Evolutionary conservation across 164 flowering plant species (phyloP).

Genomic region (Nelumbo lutea): DNA sequence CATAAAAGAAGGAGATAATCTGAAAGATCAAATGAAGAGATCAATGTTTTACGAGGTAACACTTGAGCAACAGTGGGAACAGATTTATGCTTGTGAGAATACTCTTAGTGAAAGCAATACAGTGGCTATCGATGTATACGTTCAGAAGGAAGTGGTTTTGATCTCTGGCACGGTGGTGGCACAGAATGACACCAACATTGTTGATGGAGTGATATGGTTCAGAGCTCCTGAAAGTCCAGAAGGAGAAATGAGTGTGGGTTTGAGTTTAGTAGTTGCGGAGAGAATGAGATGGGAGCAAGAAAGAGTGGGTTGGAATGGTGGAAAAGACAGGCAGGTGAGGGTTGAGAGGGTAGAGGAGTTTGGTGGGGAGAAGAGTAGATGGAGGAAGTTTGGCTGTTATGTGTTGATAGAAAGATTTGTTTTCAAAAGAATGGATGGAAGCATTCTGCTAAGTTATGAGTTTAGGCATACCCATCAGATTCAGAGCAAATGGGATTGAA

Average conservation of each 20-base stretch:
- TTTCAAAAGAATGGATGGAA: conserved; percentile 51
- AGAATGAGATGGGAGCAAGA: conserved; percentile 47
- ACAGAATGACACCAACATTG: not conserved
- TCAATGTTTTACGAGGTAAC: conserved; percentile 48
- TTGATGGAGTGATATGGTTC: not conserved
- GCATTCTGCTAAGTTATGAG: conserved; percentile 33
- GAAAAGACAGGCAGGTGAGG: conserved; percentile 23
- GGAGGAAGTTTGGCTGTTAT: conserved; percentile 48
- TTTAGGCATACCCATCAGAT: conserved; percentile 43
- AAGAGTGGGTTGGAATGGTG: conserved; percentile 38
- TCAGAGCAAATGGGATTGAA: conserved; percentile 39
- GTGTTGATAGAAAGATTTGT: conserved; percentile 55
- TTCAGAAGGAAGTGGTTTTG: not conserved
- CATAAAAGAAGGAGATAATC: conserved; percentile 4
- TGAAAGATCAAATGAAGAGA: conserved; percentile 33
- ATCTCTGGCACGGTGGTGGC: not conserved
- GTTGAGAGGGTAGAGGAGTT: conserved; percentile 33
- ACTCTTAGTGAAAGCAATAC: not conserved
- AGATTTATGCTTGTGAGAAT: conserved; percentile 27
- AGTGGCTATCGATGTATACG: not conserved
- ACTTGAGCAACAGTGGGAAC: conserved; percentile 61
- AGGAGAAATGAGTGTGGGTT: conserved; percentile 18
- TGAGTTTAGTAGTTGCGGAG: conserved; percentile 38
- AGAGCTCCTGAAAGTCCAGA: not conserved
- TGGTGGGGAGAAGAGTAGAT: conserved; percentile 10